phyloP scores from a whole-genome alignment of 1,284 basidiomycete genomes.

The Ustilago loliicola region DNA sequence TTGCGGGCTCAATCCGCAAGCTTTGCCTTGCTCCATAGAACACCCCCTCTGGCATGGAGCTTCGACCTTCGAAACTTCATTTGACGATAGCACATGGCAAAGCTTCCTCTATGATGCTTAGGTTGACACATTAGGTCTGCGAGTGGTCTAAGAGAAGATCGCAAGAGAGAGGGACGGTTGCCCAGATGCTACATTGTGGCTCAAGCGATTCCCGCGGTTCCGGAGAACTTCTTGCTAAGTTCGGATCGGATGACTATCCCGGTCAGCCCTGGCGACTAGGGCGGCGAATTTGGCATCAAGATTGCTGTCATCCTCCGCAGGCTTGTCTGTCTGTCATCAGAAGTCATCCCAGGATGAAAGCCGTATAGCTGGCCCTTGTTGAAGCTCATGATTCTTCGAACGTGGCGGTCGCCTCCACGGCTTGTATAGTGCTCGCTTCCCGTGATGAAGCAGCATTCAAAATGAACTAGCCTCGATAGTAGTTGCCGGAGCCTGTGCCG shows the following conservation, averaged over 20 bases:
- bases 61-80: background rate
- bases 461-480: too few relatives aligned
- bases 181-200: background rate
- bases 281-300: constrained; percentile 7
- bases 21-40: constrained; percentile 2
- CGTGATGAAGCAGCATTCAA: too few relatives aligned
- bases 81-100: background rate
- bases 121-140: background rate
- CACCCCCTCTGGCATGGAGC: too few relatives aligned
- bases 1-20: constrained; percentile 11
- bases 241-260: constrained; percentile 8
- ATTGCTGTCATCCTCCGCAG: too few relatives aligned
- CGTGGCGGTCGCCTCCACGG: too few relatives aligned
- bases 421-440: too few relatives aligned
- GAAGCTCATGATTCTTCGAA: too few relatives aligned
- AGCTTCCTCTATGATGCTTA: background rate
- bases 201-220: background rate
- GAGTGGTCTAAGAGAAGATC: background rate
- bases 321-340: too few relatives aligned
- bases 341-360: too few relatives aligned
- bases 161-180: background rate
- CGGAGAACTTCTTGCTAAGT: constrained; percentile 5
- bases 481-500: too few relatives aligned
- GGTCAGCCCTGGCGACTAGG: constrained; percentile 10
- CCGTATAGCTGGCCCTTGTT: too few relatives aligned